Base-by-base conservation (phyloP, 2,329 filamentous ascomycete genomes). In the Alternaria gansuensis region DNA sequence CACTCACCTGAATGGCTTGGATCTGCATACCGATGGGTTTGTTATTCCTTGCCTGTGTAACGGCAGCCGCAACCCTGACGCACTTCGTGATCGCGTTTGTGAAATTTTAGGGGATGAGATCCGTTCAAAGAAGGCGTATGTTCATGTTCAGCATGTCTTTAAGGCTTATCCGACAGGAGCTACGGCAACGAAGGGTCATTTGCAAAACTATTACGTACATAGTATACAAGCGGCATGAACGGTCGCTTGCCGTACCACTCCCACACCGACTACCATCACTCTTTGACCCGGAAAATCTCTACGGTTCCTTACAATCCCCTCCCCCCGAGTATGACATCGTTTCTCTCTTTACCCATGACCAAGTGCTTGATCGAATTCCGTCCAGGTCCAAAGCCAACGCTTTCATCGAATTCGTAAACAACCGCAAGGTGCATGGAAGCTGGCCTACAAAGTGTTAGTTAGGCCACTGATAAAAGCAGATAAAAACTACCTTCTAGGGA, bases 401-500 rank as follows among this genome's bases (percentile, higher is more conserved):
- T 14, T 44, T 44, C 24, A 44, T 5, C 11, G 3, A 23, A 7
- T 46, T 33, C 17, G 28, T 8, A 17, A 17, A 46, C 6, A 14
- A 3, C 21, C 5, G 21, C 24, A 5, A 23, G 21, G 21, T 8
- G 13, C 7, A 40, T 3, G 10, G 13, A 24, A 13, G 7, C 13
- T 17, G 13, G 28, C 11, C n/a, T 33, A 17, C 23, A 5, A n/a
- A 7, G 11, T 17, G 13, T 46, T 14, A 33, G 43, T 10, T 8
- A 2, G 2, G 5, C 29, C 0, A 29, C 6, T 33, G 3, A 33
- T 4, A 21, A 7, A 31, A 21, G 28, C 29, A 8, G 17, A 13
- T 46, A 1, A 4, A 4, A 0, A 5, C 10, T 34, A 54, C 51
- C 26, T 48, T 37, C 37, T 58, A 80, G 9, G 57, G 75, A 1